Base-by-base conservation (phyloP, 2,329 filamentous ascomycete species). In the Aureobasidium sp. region DNA sequence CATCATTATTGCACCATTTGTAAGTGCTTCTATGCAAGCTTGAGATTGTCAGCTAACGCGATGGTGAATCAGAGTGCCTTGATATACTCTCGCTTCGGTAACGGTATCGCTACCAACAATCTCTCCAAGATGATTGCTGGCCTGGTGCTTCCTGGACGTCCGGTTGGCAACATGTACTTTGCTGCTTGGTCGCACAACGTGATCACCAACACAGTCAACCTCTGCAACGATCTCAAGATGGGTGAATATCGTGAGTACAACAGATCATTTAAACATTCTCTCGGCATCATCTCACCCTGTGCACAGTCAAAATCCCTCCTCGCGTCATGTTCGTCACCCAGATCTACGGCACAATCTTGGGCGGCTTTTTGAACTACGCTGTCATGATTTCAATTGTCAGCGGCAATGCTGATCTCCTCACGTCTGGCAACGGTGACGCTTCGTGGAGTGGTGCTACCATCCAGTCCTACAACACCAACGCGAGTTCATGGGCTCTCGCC, bases 141-240 rank as follows among this genome's bases (percentile, higher is more conserved):
- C 56, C 72, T 82, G 3, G 70, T 81, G 62, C 65, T 83, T 2
- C 81, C 81, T 1, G 78, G 76, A 1, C 76, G 78, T 1, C 81
- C 81, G 0, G 66, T 84, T 5, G 81, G 80, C 2, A 84, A 84
- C 69, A 81, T 84, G 79, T 84, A 83, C 69, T 84, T 84, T 67
- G 79, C 82, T 8, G 78, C 78, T 12, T 84, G 81, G 81, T 84
- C 81, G 1, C 82, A 85, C 70, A 82, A 79, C 41, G 79, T 84
- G 53, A 83, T 85, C 53, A 14, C 62, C 2, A 81, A 81, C 55
- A 72, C 76, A 0, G 78, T 84, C 48, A 79, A 73, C 60, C 71
- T 85, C 7, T 80, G 75, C 41, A 79, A 77, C 51, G 81, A 84
- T 64, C 68, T 85, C 27, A 85, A 85, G 71, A 77, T 84, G 75